Evolutionary conservation across 208 protist genomes (phyloP).

Genomic region (Balamuthia mandrillaris): DNA sequence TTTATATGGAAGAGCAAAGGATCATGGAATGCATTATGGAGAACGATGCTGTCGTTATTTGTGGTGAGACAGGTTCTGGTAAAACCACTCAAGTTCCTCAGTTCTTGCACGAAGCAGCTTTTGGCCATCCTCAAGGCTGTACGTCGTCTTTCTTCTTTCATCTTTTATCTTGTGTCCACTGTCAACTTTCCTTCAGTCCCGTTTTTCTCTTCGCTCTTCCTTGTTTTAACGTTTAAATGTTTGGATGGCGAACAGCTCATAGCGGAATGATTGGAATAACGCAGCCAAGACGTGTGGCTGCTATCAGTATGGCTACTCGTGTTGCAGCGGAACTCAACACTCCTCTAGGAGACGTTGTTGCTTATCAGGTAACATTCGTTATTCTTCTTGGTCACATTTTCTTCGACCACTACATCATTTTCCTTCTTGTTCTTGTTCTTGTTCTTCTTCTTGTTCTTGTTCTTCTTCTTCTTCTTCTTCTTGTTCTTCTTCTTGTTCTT

Average conservation of each 20-base stretch:
- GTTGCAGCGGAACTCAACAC: constrained; percentile 78
- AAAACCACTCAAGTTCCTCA: constrained; percentile 84
- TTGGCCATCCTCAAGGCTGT: constrained; percentile 37
- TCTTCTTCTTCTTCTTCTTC: no score
- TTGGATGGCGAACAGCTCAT: neutral
- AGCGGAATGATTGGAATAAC: constrained; percentile 82
- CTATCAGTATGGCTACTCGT: constrained; percentile 75
- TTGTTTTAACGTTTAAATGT: neutral
- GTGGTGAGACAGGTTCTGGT: constrained; percentile 73
- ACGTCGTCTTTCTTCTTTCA: neutral
- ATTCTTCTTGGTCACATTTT: neutral
- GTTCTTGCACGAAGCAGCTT: constrained; percentile 83
- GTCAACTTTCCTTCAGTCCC: neutral
- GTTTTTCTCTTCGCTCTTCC: neutral
- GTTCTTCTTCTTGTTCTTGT: neutral
- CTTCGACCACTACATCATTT: neutral
- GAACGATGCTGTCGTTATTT: constrained; percentile 75
- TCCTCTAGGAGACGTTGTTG: constrained; percentile 58
- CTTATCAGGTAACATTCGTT: constrained; percentile 64
- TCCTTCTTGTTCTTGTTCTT: neutral
- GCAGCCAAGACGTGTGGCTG: constrained; percentile 87
- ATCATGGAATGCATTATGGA: constrained; percentile 78
- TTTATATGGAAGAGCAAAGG: constrained; percentile 77
- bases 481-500: no score
- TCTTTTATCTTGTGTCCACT: neutral